Base-by-base conservation (phyloP, 768 basidiomycete genomes). In the Suillus sp. region DNA sequence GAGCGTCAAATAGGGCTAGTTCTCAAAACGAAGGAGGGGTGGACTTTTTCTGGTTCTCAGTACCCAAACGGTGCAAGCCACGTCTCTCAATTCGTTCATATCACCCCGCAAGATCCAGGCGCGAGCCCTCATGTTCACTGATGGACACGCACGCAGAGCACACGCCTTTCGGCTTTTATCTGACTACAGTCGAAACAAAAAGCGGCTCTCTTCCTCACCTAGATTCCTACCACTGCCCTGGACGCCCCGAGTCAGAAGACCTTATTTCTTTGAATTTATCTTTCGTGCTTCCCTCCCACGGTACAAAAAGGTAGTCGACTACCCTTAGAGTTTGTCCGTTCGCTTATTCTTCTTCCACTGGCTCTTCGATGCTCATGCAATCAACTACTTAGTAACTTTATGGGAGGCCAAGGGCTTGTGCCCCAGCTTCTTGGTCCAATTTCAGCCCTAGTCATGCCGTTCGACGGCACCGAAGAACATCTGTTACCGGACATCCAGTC, bases 151-250 rank as follows among this genome's bases (percentile, higher is more conserved):
- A 64, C 65, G 68, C 71, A 67, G 67, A 67, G 74, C 64, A 61
- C 67, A 66, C 70, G 66, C 60, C 13, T 65, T 59, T 55, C 60
- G 60, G 73, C 68, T 72, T 72, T 75, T 77, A 76, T 74, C 71
- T 68, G 54, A 34, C 55, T 64, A 55, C 56, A 27, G 42, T 55
- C 35, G 14, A 40, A 59, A 57, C 51, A 38, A 37, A 58, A 38
- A 59, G 18, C 35, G 8, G n/a, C 38, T 3, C 27, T 30, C 37
- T 54, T n/a, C 35, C 40, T 61, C 54, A 57, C 38, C 18, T 53
- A 20, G 20, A 34, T 7, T 53, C 32, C 20, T 40, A 57, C 18
- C 25, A 57, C 27, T 40, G 4, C 38, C 18, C 25, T 57, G 56
- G 38, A 57, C 56, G 25, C 38, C 27, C 13, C 13, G 13, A 25